These are phyloP conservation scores for Cajanus cajan DNA, from an alignment of 306 rosid genomes.

Conservation along the genomic window DNA sequence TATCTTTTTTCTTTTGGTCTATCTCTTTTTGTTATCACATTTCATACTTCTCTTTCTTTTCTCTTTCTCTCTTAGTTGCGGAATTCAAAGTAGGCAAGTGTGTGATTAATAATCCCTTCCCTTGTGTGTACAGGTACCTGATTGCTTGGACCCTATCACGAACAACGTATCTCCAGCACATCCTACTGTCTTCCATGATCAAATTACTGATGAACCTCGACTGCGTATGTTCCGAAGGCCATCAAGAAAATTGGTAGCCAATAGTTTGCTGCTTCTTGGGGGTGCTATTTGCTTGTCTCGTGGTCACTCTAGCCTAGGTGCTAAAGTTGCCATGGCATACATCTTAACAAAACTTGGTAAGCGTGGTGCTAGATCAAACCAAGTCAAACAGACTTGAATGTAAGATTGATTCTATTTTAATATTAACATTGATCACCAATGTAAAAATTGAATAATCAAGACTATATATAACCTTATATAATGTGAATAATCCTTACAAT, in stretches of 20 bases:
- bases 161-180: constrained; percentile 29
- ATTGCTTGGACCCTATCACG: constrained; percentile 44
- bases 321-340: constrained; percentile 81
- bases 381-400: constrained; percentile 12
- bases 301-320: constrained; percentile 83
- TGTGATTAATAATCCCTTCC: constrained; percentile 29
- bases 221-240: constrained; percentile 40
- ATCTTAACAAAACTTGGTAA: constrained; percentile 63
- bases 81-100: not conserved
- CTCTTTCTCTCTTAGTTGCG: not conserved
- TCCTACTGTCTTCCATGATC: constrained; percentile 29
- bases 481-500: not conserved
- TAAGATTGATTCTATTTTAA: not conserved
- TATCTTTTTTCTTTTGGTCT: no score
- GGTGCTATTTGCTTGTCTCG: constrained; percentile 75
- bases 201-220: constrained; percentile 29
- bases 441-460: not conserved
- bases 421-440: not conserved
- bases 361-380: constrained; percentile 46
- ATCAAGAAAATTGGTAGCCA: constrained; percentile 64
- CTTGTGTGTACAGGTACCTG: constrained; percentile 55
- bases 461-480: not conserved
- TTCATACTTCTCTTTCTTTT: no score
- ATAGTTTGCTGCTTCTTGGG: constrained; percentile 70
- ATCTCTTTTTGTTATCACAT: no score